These are phyloP conservation scores for Larix kaempferi DNA, from an alignment of 75 land plant genomes.

Conservation along the genomic window DNA sequence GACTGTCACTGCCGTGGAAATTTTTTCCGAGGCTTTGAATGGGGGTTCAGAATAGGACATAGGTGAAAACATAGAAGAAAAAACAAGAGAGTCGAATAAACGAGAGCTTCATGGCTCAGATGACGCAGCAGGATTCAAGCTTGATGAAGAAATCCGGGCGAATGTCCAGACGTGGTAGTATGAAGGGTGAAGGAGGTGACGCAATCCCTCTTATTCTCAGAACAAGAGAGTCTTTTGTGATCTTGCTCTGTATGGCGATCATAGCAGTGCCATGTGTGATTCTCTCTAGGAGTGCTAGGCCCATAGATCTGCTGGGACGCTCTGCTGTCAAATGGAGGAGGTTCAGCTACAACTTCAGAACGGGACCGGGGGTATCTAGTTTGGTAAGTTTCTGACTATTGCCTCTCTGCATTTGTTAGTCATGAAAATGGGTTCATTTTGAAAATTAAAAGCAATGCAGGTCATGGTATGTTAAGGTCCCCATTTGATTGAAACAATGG, in stretches of 20 bases:
- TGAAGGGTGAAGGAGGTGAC: constrained; percentile 9
- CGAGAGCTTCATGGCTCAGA: neutral
- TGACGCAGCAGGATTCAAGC: neutral
- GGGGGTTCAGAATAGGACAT: too few relatives aligned
- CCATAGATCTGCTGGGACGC: constrained; percentile 2
- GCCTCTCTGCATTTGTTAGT: neutral
- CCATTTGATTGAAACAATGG: neutral
- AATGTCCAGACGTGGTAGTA: neutral
- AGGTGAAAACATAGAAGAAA: too few relatives aligned
- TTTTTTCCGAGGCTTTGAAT: too few relatives aligned
- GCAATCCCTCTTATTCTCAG: neutral
- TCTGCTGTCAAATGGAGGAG: constrained; percentile 9
- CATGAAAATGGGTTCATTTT: neutral
- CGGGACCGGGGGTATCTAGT: neutral
- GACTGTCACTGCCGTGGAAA: too few relatives aligned
- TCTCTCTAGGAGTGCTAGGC: neutral
- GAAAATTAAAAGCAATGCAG: neutral
- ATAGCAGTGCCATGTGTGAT: constrained; percentile 9
- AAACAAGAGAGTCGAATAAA: too few relatives aligned
- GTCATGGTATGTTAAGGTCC: neutral
- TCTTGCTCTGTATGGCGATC: neutral
- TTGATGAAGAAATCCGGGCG: constrained; percentile 8
- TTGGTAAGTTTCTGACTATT: constrained; percentile 2
- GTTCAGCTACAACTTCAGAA: constrained; percentile 2
- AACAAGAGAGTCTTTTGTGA: neutral